A percentile compares a stretch with the other conserved stretches of the same genome.
phyloP scores from a whole-genome alignment of 352 stramenopile genomes.

The Globisporangium abappressorium region DNA sequence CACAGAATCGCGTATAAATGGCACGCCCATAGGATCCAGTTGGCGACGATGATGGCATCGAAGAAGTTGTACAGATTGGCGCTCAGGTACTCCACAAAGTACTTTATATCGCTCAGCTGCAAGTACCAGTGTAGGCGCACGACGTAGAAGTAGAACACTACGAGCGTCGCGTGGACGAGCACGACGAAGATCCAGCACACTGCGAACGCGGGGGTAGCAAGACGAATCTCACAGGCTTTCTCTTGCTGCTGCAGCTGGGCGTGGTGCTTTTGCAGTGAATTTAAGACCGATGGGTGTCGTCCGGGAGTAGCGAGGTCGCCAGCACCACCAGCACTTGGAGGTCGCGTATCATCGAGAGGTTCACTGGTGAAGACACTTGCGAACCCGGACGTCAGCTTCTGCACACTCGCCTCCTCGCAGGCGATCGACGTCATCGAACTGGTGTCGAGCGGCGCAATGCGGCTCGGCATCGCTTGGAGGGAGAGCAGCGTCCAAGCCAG shows the following conservation, averaged over 20 bases:
- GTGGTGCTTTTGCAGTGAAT: neutral
- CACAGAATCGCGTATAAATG: constrained; percentile 3
- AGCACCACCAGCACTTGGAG: neutral
- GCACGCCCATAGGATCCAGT: neutral
- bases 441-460: neutral
- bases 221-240: constrained; percentile 2
- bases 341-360: neutral
- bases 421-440: neutral
- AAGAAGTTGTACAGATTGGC: constrained; percentile 1
- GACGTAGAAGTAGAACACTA: constrained; percentile 10
- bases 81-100: constrained; percentile 3
- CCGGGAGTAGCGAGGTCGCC: too few species aligned
- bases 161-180: constrained; percentile 4
- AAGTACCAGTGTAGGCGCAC: constrained; percentile 7
- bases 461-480: neutral
- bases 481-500: too few species aligned
- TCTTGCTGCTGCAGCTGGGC: neutral
- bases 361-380: neutral
- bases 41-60: neutral
- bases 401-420: neutral
- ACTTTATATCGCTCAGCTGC: neutral
- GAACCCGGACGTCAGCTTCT: neutral
- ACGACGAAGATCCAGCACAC: neutral
- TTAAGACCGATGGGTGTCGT: neutral
- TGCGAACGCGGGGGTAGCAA: neutral